A percentile compares a stretch with the other conserved stretches of the same genome.
These are phyloP conservation scores for Calonectria honghensis DNA, from an alignment of 2,329 filamentous ascomycete genomes.

Conservation along the genomic window DNA sequence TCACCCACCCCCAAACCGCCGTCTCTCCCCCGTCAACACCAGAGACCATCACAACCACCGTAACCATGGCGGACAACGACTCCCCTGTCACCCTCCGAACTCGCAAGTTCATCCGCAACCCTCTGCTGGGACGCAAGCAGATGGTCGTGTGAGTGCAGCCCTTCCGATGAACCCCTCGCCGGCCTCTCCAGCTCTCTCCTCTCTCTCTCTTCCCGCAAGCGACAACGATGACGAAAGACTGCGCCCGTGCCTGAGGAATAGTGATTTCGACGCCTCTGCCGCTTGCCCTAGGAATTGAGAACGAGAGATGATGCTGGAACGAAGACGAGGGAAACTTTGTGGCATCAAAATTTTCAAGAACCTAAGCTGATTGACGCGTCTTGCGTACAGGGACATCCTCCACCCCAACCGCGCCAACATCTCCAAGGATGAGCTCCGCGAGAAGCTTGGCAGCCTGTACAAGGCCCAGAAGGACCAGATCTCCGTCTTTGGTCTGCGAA, in stretches of 20 bases:
- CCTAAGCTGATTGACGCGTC: constrained; percentile 51
- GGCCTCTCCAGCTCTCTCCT: constrained; percentile 35
- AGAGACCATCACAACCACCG: constrained; percentile 65
- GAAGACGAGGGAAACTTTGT: constrained; percentile 36
- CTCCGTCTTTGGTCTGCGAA: constrained; percentile 98
- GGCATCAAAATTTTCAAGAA: constrained; percentile 42
- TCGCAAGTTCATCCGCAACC: constrained; percentile 99
- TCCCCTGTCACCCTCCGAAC: constrained; percentile 90
- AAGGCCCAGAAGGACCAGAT: constrained; percentile 99
- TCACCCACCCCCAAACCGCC: constrained; percentile 55
- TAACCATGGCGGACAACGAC: constrained; percentile 92
- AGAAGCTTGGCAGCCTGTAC: constrained; percentile 96
- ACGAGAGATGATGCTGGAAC: constrained; percentile 5
- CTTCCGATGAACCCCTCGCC: constrained; percentile 43
- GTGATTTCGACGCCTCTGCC: constrained; percentile 11
- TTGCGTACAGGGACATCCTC: constrained; percentile 89
- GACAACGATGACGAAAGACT: constrained; percentile 29
- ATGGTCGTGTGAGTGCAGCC: constrained; percentile 94
- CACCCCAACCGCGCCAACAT: constrained; percentile 99
- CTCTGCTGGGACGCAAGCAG: constrained; percentile 98
- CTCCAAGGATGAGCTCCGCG: constrained; percentile 98
- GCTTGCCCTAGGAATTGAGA: constrained; percentile 20
- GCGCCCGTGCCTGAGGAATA: constrained; percentile 9
- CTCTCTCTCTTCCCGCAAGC: neutral
- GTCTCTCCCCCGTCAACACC: constrained; percentile 57